Evolutionary conservation across 352 stramenopile species (phyloP), one percentile per base, ranked within the genome.

Genomic region (Globisporangium cystogenes): DNA sequence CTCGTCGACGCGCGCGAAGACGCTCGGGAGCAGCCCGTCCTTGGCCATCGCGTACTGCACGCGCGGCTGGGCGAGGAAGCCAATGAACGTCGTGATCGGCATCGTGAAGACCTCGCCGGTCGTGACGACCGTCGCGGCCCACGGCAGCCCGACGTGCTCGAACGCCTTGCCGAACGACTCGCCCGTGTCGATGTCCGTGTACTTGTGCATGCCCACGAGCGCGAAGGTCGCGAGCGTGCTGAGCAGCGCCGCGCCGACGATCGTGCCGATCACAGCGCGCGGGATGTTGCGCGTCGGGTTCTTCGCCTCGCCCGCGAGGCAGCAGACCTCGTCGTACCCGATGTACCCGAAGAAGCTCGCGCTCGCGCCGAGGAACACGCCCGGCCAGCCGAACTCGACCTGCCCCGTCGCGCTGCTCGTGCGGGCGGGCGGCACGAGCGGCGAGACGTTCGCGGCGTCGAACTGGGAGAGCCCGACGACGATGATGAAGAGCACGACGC

Each of bases 331-430:
- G 67, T 99, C 83, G 64, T 97, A 99, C 15, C 96, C 96, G 53
- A 99, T 86, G 65, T 97, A 98, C 3, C 95, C 95, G 65, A 97
- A 99, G 60, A 98, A 99, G 39, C 86, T 96, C 31, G 89, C 89
- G 29, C 90, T 96, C 0, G 90, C 85, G 1, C 95, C 94, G 16
- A 92, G 64, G 20, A 98, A 67, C 7, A 98, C 74, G 1, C 89
- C 88, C 0, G 70, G 70, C 68, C 69, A 82, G 37, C 88, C 88
- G 53, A 81, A 94, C 11, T 69, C 69, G 11, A 77, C 41, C 5
- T 67, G 53, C 0, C 79, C 72, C 10, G 67, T 48, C 0, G 47
- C 57, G 18, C 73, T 62, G 4, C 59, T 60, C 20, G 12, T 14
- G 64, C 40, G 10, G 58, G 29, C 1, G 68, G 65, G 0, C 31